Evolutionary conservation across 371 early-diverging fungal genomes (phyloP).

Genomic region (Vairimorpha apis): DNA sequence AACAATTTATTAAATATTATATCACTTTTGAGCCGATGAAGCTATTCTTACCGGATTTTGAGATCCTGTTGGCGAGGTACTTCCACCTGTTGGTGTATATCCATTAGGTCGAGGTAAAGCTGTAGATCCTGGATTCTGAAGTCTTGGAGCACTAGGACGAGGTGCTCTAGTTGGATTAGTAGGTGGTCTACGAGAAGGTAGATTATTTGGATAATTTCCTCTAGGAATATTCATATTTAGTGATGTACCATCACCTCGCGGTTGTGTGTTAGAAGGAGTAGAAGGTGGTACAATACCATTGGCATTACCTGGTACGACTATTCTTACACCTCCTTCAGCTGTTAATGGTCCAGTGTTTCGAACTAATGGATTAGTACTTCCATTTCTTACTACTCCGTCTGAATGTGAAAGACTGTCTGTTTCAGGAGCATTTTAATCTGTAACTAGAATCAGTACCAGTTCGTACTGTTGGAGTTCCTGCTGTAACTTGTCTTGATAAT

Average conservation of each 20-base stretch:
- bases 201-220: no score
- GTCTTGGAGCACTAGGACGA: no score
- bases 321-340: no score
- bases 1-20: no score
- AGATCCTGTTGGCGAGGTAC: neutral
- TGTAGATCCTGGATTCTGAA: neutral
- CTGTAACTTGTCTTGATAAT: neutral
- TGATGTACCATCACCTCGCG: no score
- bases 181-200: neutral
- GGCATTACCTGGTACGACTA: no score
- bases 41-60: neutral
- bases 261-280: no score
- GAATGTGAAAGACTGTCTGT: neutral
- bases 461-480: neutral
- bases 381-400: neutral
- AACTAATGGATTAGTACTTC: neutral
- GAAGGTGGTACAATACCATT: no score
- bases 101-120: neutral
- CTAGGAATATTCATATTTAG: no score
- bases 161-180: neutral
- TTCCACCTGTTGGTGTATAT: neutral
- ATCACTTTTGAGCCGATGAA: conserved; percentile 14
- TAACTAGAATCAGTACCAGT: conserved; percentile 9
- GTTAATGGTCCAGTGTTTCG: no score
- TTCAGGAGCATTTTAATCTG: neutral